Percentiles rank a stretch among this genome's conserved stretches.
Evolutionary conservation across 805 yeast species (phyloP).

Genomic region (Cyberlindnera mycetangii): DNA sequence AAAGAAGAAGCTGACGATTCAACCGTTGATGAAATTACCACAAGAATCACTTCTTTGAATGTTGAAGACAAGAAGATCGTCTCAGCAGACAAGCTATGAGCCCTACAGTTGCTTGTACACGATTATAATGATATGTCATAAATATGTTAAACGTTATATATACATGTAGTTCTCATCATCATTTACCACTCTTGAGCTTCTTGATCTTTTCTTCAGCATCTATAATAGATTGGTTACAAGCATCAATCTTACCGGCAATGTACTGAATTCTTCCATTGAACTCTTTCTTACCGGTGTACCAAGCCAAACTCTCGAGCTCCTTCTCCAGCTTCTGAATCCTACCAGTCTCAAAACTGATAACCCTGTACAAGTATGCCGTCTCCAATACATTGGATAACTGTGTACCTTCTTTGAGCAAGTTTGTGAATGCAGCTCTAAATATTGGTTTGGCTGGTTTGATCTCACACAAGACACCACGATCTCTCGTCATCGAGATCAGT

Average conservation of each 20-base stretch:
- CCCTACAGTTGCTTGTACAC: no score
- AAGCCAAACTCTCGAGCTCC: slow-evolving; percentile 61
- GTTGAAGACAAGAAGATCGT: slow-evolving; percentile 1
- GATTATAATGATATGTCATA: background rate
- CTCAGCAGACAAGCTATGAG: background rate
- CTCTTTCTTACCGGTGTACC: slow-evolving; percentile 47
- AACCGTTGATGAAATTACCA: background rate
- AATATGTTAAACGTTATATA: background rate
- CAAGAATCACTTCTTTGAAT: background rate
- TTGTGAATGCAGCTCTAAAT: slow-evolving; percentile 72
- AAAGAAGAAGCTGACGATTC: slow-evolving; percentile 4
- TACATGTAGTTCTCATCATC: background rate
- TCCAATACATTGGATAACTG: slow-evolving; percentile 61
- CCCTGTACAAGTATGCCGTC: slow-evolving; percentile 50
- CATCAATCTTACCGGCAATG: slow-evolving; percentile 62
- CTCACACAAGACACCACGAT: slow-evolving; percentile 67
- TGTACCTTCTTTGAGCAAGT: slow-evolving; percentile 51
- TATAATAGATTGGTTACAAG: slow-evolving; percentile 50
- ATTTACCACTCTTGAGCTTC: slow-evolving; percentile 15
- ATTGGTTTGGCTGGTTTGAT: slow-evolving; percentile 84
- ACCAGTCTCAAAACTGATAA: slow-evolving; percentile 56
- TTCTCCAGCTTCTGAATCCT: slow-evolving; percentile 66
- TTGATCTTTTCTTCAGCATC: slow-evolving; percentile 45
- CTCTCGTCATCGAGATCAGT: slow-evolving; percentile 65
- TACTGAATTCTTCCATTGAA: slow-evolving; percentile 64